Evolutionary conservation across 2,329 filamentous ascomycete genomes (phyloP).

Genomic region (Bipolaris victoriae): DNA sequence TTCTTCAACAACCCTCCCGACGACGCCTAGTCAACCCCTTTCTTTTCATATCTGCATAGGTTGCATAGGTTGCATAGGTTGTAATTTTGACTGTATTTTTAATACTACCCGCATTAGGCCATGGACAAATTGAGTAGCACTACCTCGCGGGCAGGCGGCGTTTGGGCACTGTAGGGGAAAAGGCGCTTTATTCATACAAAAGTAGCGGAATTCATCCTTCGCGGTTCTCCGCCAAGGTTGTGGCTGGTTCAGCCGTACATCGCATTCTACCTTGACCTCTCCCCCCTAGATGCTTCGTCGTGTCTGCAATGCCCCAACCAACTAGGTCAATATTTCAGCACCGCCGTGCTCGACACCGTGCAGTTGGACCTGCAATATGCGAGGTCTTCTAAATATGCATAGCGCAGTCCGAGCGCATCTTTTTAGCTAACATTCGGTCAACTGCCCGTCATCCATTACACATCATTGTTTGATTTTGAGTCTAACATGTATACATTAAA

Average conservation of each 20-base stretch:
- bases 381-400: background rate
- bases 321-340: background rate
- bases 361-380: background rate
- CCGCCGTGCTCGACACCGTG: background rate
- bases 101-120: slow-evolving; percentile 31
- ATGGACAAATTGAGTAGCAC: slow-evolving; percentile 40
- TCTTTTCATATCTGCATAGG: slow-evolving; percentile 25
- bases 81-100: slow-evolving; percentile 47
- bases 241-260: slow-evolving; percentile 12
- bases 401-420: slow-evolving; percentile 2
- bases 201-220: slow-evolving; percentile 16
- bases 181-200: slow-evolving; percentile 25
- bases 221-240: slow-evolving; percentile 16
- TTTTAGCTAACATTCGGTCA: slow-evolving; percentile 6
- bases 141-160: slow-evolving; percentile 31
- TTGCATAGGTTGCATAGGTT: slow-evolving; percentile 31
- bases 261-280: background rate
- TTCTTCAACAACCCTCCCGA: slow-evolving; percentile 50
- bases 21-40: slow-evolving; percentile 33
- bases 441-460: slow-evolving; percentile 3
- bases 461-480: slow-evolving; percentile 2
- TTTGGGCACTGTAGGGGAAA: slow-evolving; percentile 24
- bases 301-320: background rate
- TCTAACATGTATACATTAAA: slow-evolving; percentile 1
- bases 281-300: background rate